Evolutionary conservation across 305 asterid genomes (phyloP).

Genomic region (Coffea humblotiana): DNA sequence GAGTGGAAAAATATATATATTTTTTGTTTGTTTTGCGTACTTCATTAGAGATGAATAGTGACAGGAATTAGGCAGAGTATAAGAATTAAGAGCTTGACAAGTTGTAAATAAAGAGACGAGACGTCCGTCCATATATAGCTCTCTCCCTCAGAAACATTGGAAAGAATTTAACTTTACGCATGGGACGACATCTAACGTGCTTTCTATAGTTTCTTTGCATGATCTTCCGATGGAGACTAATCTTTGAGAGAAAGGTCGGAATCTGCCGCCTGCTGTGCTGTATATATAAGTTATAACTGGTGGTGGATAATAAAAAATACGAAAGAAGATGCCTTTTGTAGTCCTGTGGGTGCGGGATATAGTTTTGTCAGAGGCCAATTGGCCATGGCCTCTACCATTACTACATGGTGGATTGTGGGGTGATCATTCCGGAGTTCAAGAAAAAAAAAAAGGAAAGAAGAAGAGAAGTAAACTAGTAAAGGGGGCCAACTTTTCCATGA

Average conservation of each 20-base stretch:
- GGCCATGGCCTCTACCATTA: neutral
- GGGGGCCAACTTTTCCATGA: slow-evolving; percentile 40
- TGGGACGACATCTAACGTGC: slow-evolving; percentile 13
- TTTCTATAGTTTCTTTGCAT: slow-evolving; percentile 19
- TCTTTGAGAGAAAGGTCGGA: slow-evolving; percentile 19
- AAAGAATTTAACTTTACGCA: slow-evolving; percentile 1
- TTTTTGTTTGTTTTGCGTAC: neutral
- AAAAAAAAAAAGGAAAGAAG: too few relatives aligned
- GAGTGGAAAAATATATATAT: too few relatives aligned
- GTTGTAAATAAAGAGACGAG: neutral
- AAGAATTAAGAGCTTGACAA: neutral
- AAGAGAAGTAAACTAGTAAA: neutral
- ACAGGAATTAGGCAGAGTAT: neutral
- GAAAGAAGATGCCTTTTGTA: slow-evolving; percentile 19
- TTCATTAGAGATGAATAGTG: neutral
- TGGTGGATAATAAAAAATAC: slow-evolving; percentile 16
- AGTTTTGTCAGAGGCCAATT: neutral
- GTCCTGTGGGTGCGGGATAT: slow-evolving; percentile 14
- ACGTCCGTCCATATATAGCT: neutral
- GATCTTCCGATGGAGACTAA: slow-evolving; percentile 34
- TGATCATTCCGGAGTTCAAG: slow-evolving; percentile 29
- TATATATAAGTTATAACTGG: neutral
- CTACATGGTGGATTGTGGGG: slow-evolving; percentile 24
- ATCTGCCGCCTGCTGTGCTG: neutral
- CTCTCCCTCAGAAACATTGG: neutral